Conservation (phyloP, 2,329 filamentous ascomycete genomes). For the Epichloe uncinata region DNA sequence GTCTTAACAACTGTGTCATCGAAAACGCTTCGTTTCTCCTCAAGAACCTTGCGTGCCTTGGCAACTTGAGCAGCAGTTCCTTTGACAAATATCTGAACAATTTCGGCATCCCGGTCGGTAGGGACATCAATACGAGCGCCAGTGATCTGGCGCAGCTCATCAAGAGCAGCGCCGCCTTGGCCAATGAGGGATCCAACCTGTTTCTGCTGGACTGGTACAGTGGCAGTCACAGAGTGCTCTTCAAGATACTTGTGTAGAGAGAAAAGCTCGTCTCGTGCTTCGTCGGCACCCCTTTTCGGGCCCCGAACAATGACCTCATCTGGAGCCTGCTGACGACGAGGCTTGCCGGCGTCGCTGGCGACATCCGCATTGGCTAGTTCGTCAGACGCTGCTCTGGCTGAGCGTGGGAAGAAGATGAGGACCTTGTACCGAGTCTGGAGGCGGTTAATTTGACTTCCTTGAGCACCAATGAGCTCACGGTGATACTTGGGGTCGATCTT, state of each 20-base stretch:
- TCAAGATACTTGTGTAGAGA: constrained; percentile 79
- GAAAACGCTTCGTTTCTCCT: constrained; percentile 76
- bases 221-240: constrained; percentile 71
- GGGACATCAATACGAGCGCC: constrained; percentile 89
- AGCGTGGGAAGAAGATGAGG: constrained; percentile 81
- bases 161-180: constrained; percentile 78
- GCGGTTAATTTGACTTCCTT: constrained; percentile 78
- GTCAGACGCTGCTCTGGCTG: constrained; percentile 47
- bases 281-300: constrained; percentile 83
- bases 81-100: constrained; percentile 81
- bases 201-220: constrained; percentile 75
- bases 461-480: constrained; percentile 80
- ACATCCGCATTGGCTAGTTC: constrained; percentile 59
- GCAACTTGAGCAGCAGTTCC: constrained; percentile 85
- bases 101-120: constrained; percentile 57
- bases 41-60: constrained; percentile 78
- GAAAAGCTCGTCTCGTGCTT: constrained; percentile 81
- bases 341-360: constrained; percentile 52
- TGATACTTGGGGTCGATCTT: constrained; percentile 94
- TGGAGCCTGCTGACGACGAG: constrained; percentile 57
- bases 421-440: constrained; percentile 89
- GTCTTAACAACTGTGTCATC: constrained; percentile 79
- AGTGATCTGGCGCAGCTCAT: constrained; percentile 71
- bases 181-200: constrained; percentile 93
- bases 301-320: constrained; percentile 89